Evolutionary conservation across 2,329 filamentous ascomycete genomes (phyloP).

Genomic region (Fusarium sp.): DNA sequence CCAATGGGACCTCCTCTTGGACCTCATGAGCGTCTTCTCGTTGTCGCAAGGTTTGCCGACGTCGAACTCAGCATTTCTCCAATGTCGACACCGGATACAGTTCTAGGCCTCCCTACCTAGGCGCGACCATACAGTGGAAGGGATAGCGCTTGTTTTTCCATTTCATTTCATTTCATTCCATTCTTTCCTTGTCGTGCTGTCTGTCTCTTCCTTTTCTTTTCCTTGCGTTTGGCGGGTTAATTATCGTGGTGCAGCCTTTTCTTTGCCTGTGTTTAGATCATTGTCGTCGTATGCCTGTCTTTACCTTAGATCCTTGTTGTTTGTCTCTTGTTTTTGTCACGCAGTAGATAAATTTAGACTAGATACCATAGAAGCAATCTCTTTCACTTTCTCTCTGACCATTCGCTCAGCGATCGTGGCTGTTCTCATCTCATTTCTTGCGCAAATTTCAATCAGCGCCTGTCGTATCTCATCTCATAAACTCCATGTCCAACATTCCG

Average conservation of each 20-base stretch:
- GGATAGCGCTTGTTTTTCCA: background rate
- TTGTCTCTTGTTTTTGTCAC: background rate
- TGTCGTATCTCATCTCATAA: background rate
- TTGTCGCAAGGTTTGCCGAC: no score
- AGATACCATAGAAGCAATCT: background rate
- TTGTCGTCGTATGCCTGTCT: background rate
- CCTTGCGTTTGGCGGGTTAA: background rate
- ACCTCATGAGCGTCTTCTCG: no score
- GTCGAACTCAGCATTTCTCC: no score
- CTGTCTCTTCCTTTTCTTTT: background rate
- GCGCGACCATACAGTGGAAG: no score
- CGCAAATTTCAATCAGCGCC: background rate
- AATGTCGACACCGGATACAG: no score
- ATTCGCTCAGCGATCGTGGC: background rate
- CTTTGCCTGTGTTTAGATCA: background rate
- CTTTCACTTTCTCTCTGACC: background rate
- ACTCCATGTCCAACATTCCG: background rate
- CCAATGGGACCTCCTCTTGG: no score
- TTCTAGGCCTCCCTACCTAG: no score
- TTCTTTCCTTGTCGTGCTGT: background rate
- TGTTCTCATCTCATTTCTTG: background rate
- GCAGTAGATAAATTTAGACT: background rate
- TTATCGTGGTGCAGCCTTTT: background rate
- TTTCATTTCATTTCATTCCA: background rate
- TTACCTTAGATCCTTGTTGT: background rate